Conservation (phyloP, 2,329 filamentous ascomycete species). For the Alternaria tenuissima region DNA sequence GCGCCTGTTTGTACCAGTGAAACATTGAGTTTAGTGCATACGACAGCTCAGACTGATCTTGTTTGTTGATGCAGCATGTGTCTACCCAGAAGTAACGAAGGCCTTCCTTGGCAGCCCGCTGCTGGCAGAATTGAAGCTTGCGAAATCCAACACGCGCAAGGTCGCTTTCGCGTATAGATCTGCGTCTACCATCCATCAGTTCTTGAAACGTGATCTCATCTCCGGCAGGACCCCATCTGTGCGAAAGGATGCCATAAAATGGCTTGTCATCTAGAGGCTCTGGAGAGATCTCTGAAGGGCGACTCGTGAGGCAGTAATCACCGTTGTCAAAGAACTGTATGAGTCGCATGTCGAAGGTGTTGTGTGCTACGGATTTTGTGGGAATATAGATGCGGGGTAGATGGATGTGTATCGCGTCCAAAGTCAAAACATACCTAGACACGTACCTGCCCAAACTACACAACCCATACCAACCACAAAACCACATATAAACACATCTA, state of each 20-base stretch:
- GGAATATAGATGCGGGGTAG: too few relatives aligned
- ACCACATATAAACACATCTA: background rate
- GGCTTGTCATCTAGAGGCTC: too few relatives aligned
- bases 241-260: too few relatives aligned
- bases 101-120: background rate
- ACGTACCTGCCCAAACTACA: background rate
- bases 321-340: too few relatives aligned
- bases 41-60: background rate
- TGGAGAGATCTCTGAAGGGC: too few relatives aligned
- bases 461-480: background rate
- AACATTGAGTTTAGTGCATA: background rate
- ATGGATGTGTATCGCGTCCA: too few relatives aligned
- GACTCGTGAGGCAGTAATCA: too few relatives aligned
- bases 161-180: background rate
- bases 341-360: too few relatives aligned
- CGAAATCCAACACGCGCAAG: background rate
- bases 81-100: background rate
- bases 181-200: background rate
- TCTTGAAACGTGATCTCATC: too few relatives aligned
- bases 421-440: too few relatives aligned
- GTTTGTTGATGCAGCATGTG: background rate
- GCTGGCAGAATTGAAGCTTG: background rate
- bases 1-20: background rate
- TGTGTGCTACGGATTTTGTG: too few relatives aligned
- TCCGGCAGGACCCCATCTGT: too few relatives aligned